phyloP scores from a whole-genome alignment of 2,329 filamentous ascomycete species.

The Epichloe bromicola region DNA sequence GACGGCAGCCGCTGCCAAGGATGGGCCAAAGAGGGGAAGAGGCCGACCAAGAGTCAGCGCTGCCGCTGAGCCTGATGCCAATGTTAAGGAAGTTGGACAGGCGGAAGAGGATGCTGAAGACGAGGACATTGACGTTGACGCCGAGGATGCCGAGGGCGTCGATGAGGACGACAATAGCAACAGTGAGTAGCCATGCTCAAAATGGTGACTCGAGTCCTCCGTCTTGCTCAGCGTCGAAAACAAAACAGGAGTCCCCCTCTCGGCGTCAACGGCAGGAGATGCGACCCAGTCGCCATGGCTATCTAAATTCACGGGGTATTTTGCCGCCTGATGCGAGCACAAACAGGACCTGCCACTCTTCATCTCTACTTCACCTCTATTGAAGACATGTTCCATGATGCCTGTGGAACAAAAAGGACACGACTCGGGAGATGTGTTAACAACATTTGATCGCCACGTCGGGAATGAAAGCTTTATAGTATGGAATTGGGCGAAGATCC shows the following conservation, averaged over 20 bases:
- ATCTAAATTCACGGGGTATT: conserved; percentile 3
- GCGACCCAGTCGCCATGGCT: conserved; percentile 2
- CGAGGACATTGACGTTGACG: conserved; percentile 11
- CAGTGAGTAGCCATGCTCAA: conserved; percentile 6
- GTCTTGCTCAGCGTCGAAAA: conserved; percentile 1
- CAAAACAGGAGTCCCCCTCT: neutral
- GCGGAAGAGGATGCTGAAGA: conserved; percentile 14
- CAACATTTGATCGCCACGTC: neutral
- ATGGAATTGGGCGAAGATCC: neutral
- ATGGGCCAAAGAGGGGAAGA: conserved; percentile 9
- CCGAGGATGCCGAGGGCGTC: conserved; percentile 11
- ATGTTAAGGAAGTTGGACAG: neutral
- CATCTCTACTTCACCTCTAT: neutral
- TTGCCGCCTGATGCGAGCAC: neutral
- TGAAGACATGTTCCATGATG: neutral
- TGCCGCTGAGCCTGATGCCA: neutral
- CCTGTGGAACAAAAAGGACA: neutral
- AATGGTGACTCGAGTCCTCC: neutral
- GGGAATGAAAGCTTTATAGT: neutral
- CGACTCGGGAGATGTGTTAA: neutral
- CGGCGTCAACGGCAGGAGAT: neutral
- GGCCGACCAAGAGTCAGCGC: conserved; percentile 2
- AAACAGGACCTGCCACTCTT: neutral
- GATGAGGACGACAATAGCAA: conserved; percentile 8
- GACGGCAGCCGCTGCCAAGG: conserved; percentile 8